Evolutionary conservation across 2,329 filamentous ascomycete genomes (phyloP).

Genomic region (Monosporascus ibericus): DNA sequence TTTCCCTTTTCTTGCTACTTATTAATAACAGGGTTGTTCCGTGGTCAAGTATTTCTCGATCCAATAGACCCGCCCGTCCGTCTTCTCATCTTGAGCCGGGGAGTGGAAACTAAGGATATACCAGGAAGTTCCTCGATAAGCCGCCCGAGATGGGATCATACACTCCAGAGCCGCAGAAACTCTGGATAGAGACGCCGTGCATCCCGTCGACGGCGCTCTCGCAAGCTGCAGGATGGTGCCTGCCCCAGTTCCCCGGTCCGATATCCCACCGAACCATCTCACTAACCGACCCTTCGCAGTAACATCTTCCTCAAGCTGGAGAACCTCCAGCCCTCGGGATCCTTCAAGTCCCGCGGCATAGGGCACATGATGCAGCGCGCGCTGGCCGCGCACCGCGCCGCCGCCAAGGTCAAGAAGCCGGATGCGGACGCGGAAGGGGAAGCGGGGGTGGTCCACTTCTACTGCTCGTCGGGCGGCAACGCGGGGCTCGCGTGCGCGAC

Average conservation of each 20-base stretch:
- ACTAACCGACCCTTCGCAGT: constrained; percentile 30
- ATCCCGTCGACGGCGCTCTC: constrained; percentile 62
- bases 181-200: constrained; percentile 69
- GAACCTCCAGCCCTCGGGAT: constrained; percentile 76
- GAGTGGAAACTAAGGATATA: not conserved
- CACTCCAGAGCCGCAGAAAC: constrained; percentile 33
- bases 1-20: too few species aligned
- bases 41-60: too few species aligned
- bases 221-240: constrained; percentile 65
- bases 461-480: constrained; percentile 75
- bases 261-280: not conserved
- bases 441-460: constrained; percentile 55
- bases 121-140: not conserved
- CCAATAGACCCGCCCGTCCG: too few species aligned
- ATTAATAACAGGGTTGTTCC: too few species aligned
- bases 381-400: constrained; percentile 22
- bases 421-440: constrained; percentile 15
- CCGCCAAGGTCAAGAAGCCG: too few species aligned
- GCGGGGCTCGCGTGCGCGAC: constrained; percentile 77
- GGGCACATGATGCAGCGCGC: constrained; percentile 59
- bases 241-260: constrained; percentile 4
- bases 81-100: too few species aligned
- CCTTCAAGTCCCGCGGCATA: constrained; percentile 78
- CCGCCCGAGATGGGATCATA: constrained; percentile 33
- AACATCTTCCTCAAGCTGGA: constrained; percentile 83